These are phyloP conservation scores for Shiraia sp. DNA, from an alignment of 2,329 filamentous ascomycete genomes.

Conservation along the genomic window DNA sequence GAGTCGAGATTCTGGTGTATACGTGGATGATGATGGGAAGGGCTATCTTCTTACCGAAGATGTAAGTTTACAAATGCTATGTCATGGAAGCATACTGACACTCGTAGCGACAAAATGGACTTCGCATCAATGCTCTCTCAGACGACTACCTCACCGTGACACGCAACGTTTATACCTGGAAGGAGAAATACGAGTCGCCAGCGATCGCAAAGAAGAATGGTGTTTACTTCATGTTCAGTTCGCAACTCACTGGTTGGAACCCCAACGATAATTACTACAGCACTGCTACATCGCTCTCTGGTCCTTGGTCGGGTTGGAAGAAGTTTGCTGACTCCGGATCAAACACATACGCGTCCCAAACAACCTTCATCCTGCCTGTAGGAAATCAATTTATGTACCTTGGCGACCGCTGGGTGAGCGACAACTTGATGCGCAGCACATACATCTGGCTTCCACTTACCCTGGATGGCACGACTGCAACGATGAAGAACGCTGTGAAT, in stretches of 20 bases:
- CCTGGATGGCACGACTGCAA: constrained; percentile 57
- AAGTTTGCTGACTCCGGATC: constrained; percentile 61
- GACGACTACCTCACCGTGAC: constrained; percentile 60
- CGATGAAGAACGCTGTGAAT: constrained; percentile 56
- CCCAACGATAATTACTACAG: constrained; percentile 69
- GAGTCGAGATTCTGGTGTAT: constrained; percentile 63
- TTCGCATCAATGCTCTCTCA: constrained; percentile 61
- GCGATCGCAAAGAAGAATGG: constrained; percentile 64
- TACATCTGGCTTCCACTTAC: constrained; percentile 68
- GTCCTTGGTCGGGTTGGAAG: constrained; percentile 65
- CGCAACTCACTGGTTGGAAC: constrained; percentile 53
- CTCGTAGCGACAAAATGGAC: constrained; percentile 57
- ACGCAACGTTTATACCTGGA: constrained; percentile 57
- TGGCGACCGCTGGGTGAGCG: constrained; percentile 67
- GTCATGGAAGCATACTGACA: constrained; percentile 1
- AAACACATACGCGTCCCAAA: constrained; percentile 65
- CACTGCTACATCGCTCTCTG: constrained; percentile 60
- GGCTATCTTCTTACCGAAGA: constrained; percentile 68
- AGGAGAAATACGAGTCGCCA: constrained; percentile 62
- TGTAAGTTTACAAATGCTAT: constrained; percentile 44
- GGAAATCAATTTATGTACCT: constrained; percentile 60
- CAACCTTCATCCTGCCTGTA: constrained; percentile 60
- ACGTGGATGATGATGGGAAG: constrained; percentile 64
- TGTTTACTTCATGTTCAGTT: constrained; percentile 69
- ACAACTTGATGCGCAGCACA: constrained; percentile 63